These are phyloP conservation scores for Colletotrichum sp. DNA, from an alignment of 2,329 filamentous ascomycete species.

Conservation along the genomic window DNA sequence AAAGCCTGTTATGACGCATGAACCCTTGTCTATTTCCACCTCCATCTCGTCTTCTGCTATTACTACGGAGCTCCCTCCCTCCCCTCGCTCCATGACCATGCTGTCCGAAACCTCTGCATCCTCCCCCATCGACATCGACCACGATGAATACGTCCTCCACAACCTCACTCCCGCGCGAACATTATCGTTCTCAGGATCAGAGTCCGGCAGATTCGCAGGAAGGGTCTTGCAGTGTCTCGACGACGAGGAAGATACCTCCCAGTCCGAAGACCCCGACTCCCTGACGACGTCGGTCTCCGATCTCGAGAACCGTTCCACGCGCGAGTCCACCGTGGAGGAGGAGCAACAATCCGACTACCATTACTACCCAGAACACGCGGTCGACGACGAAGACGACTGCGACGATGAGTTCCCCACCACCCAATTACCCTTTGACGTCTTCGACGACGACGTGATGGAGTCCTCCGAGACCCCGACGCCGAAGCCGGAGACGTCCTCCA, in stretches of 20 bases:
- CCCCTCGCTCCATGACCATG: constrained; percentile 57
- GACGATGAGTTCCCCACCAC: constrained; percentile 40
- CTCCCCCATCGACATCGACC: constrained; percentile 38
- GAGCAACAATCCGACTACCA: constrained; percentile 28
- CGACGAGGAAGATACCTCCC: constrained; percentile 43
- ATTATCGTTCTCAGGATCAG: constrained; percentile 58
- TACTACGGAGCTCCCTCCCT: constrained; percentile 42
- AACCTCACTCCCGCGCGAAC: constrained; percentile 49
- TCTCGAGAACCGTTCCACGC: constrained; percentile 42
- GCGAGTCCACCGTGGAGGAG: constrained; percentile 30
- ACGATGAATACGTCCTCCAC: constrained; percentile 34
- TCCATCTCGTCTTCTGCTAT: constrained; percentile 26
- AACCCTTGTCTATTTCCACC: constrained; percentile 42
- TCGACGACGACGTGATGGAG: constrained; percentile 37
- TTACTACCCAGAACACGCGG: constrained; percentile 29
- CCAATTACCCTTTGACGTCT: constrained; percentile 42
- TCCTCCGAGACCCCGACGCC: constrained; percentile 49
- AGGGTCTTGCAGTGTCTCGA: constrained; percentile 23
- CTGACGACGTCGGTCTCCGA: constrained; percentile 52
- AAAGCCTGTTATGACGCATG: constrained; percentile 46
- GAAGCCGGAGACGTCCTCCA: constrained; percentile 35
- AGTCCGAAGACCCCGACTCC: constrained; percentile 49
- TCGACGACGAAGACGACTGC: constrained; percentile 27
- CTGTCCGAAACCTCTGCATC: constrained; percentile 48
- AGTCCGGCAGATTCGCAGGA: constrained; percentile 44